A percentile compares a stretch with the other conserved stretches of the same genome.
Evolutionary conservation across 2,329 filamentous ascomycete species (phyloP).

Genomic region (Clarireedia paspali): DNA sequence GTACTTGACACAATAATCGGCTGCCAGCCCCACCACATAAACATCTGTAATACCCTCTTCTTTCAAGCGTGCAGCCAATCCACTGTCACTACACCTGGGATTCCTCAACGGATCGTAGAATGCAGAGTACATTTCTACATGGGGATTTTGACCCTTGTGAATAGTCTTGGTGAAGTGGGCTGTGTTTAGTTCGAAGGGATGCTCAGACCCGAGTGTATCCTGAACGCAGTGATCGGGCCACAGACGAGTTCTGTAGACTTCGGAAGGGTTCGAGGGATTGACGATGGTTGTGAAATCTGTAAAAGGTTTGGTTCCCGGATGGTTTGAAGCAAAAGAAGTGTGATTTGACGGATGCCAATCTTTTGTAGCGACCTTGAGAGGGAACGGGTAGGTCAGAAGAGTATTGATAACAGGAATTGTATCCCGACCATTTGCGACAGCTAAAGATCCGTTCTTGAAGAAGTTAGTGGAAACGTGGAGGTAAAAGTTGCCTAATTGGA

Average conservation of each 20-base stretch:
- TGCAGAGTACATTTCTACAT: slow-evolving; percentile 89
- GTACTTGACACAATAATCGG: slow-evolving; percentile 79
- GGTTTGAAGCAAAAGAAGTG: slow-evolving; percentile 83
- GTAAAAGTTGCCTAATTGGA: neutral
- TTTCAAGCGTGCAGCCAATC: slow-evolving; percentile 51
- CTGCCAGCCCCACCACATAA: slow-evolving; percentile 78
- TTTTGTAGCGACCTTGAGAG: slow-evolving; percentile 73
- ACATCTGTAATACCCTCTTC: slow-evolving; percentile 62
- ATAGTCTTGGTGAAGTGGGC: slow-evolving; percentile 56
- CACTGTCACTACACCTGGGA: slow-evolving; percentile 52
- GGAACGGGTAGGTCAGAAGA: slow-evolving; percentile 66
- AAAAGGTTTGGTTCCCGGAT: slow-evolving; percentile 61
- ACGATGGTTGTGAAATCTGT: slow-evolving; percentile 53
- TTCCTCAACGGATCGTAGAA: slow-evolving; percentile 74
- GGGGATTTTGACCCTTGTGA: slow-evolving; percentile 67
- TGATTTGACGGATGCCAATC: slow-evolving; percentile 83
- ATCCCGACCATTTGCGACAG: slow-evolving; percentile 65
- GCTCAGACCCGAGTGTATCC: slow-evolving; percentile 59
- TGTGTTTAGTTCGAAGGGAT: slow-evolving; percentile 64
- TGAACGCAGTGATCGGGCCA: slow-evolving; percentile 93
- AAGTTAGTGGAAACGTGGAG: neutral
- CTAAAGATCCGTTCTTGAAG: slow-evolving; percentile 69
- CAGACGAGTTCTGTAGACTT: slow-evolving; percentile 59
- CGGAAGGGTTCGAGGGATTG: slow-evolving; percentile 56
- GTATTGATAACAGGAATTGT: slow-evolving; percentile 66